Evolutionary conservation across 345 rosid species (phyloP).

Genomic region (Raphanus sativus): DNA sequence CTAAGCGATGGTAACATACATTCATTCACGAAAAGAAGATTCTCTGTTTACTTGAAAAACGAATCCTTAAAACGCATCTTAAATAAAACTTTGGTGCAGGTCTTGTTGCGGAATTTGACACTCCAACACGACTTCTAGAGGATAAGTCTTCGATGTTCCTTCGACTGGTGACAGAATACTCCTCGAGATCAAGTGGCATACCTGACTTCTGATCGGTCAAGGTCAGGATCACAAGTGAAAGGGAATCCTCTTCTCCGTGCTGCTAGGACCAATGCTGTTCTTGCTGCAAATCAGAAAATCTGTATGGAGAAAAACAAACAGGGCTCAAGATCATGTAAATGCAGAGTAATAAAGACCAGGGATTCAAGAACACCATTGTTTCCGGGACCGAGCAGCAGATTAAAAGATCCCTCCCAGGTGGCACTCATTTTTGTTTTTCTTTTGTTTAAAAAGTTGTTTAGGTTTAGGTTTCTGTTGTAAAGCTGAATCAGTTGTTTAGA

Average conservation of each 20-base stretch:
- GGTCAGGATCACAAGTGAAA: not conserved
- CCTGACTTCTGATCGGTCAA: not conserved
- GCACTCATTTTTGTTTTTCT: not conserved
- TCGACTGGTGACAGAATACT: not conserved
- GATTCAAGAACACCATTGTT: not conserved
- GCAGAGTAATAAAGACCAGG: not conserved
- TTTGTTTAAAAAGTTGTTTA: no score
- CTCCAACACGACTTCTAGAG: not conserved
- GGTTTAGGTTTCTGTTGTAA: not conserved
- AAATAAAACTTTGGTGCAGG: not conserved
- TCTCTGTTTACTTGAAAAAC: not conserved
- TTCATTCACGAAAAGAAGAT: no score
- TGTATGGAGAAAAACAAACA: not conserved
- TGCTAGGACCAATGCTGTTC: not conserved
- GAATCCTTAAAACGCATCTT: no score
- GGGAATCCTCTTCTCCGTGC: not conserved
- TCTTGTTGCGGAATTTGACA: not conserved
- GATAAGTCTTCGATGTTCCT: not conserved
- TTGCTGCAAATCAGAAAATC: not conserved
- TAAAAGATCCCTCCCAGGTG: not conserved
- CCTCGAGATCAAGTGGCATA: not conserved
- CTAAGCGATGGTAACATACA: conserved; percentile 71
- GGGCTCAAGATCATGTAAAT: not conserved
- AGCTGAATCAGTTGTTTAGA: not conserved
- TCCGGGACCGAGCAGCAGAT: not conserved